These are phyloP conservation scores for Leucocoprinus sp. DNA, from an alignment of 768 basidiomycete species.

Conservation along the genomic window DNA sequence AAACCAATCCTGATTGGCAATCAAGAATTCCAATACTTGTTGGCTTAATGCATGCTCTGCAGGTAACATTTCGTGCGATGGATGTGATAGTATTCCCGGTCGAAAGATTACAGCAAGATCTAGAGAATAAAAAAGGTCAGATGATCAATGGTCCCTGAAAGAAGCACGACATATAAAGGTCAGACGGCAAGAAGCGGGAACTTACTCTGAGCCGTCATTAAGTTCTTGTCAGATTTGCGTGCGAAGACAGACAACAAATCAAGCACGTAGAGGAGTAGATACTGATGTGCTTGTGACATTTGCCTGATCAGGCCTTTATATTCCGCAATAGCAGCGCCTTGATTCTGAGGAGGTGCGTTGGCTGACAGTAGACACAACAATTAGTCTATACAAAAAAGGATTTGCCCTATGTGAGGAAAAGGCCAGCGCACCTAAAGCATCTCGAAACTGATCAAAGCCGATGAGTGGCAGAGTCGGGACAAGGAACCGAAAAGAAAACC, in stretches of 20 bases:
- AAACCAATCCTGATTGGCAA: constrained; percentile 95
- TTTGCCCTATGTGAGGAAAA: neutral
- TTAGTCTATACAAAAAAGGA: too few species aligned
- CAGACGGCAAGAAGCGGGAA: constrained; percentile 12
- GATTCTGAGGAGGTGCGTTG: constrained; percentile 58
- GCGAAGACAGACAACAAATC: constrained; percentile 95
- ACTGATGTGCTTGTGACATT: constrained; percentile 87
- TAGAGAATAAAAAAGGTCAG: constrained; percentile 19
- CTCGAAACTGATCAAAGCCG: constrained; percentile 53
- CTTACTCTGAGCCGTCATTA: constrained; percentile 93
- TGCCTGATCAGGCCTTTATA: constrained; percentile 81
- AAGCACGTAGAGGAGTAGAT: constrained; percentile 93
- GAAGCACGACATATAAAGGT: neutral
- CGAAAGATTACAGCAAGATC: constrained; percentile 98
- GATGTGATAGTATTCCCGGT: constrained; percentile 88
- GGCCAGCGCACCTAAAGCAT: constrained; percentile 58
- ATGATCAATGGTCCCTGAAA: too few species aligned
- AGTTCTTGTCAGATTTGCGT: constrained; percentile 81
- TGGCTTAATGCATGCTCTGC: constrained; percentile 84
- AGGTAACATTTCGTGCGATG: constrained; percentile 78
- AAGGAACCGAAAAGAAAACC: constrained; percentile 10
- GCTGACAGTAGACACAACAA: constrained; percentile 34
- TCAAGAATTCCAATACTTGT: constrained; percentile 88
- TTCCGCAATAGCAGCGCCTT: constrained; percentile 63
- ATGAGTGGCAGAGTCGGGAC: too few species aligned